Evolutionary conservation across 1,284 basidiomycete species (phyloP).

Genomic region (Athelia sp.): DNA sequence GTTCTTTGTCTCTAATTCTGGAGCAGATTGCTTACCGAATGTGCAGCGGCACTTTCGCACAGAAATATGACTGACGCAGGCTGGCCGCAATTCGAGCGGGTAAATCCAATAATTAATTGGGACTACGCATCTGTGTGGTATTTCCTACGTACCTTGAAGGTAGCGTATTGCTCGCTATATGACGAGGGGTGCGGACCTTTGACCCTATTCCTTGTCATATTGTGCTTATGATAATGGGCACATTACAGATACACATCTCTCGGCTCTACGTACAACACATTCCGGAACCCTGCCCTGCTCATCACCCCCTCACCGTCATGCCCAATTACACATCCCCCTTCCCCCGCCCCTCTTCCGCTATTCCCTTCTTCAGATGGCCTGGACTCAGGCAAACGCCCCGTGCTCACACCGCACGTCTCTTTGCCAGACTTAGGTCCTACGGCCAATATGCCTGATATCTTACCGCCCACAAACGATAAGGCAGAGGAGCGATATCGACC

Average conservation of each 20-base stretch:
- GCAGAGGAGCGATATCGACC: conserved; percentile 48
- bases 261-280: conserved; percentile 93
- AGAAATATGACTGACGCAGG: conserved; percentile 79
- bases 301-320: conserved; percentile 24
- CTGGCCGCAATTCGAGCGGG: conserved; percentile 88
- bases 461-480: background rate
- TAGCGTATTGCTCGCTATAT: conserved; percentile 88
- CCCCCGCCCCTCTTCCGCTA: background rate
- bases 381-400: background rate
- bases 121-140: conserved; percentile 86
- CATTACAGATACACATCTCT: conserved; percentile 86
- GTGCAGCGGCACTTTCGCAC: conserved; percentile 58
- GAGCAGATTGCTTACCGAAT: background rate
- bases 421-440: conserved; percentile 4
- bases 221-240: background rate
- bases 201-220: conserved; percentile 1
- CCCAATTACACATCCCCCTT: background rate
- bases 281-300: conserved; percentile 82
- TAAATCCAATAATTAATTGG: conserved; percentile 98
- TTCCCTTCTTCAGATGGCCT: background rate
- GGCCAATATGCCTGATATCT: conserved; percentile 8
- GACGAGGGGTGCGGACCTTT: conserved; percentile 73
- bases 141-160: conserved; percentile 71
- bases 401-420: background rate
- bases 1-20: background rate